Conservation (phyloP, 2,329 filamentous ascomycete species). For the Stachybotrys elegans region DNA sequence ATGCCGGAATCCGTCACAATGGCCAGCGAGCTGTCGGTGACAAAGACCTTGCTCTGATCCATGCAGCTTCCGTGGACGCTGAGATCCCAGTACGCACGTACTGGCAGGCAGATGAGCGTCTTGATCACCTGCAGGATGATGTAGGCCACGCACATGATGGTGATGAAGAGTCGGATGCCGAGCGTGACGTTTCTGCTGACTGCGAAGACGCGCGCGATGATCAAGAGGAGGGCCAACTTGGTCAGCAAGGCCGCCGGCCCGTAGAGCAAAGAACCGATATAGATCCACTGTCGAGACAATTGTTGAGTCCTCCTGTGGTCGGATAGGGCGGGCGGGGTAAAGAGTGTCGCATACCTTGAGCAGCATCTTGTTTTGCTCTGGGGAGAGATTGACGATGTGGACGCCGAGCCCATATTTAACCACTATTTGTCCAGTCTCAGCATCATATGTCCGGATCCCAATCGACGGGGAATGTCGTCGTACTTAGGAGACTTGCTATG, state of each 20-base stretch:
- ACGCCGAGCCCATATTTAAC: too few species aligned
- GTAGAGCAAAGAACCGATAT: conserved; percentile 21
- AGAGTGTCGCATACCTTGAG: too few species aligned
- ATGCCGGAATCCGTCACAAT: conserved; percentile 27
- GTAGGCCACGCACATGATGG: conserved; percentile 18
- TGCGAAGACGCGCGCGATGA: conserved; percentile 25
- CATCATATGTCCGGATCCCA: too few species aligned
- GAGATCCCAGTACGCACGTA: conserved; percentile 17
- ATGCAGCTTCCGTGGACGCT: conserved; percentile 19
- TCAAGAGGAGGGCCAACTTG: conserved; percentile 24
- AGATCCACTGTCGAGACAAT: conserved; percentile 19
- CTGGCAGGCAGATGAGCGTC: conserved; percentile 17
- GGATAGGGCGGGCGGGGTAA: too few species aligned
- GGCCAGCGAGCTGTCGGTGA: conserved; percentile 24
- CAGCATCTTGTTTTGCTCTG: too few species aligned
- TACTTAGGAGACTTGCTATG: too few species aligned
- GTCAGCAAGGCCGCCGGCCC: conserved; percentile 22
- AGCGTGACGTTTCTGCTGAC: conserved; percentile 15
- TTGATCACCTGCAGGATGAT: conserved; percentile 21
- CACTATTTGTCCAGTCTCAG: too few species aligned
- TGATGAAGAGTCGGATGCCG: conserved; percentile 22
- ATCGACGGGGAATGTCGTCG: too few species aligned
- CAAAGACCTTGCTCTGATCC: conserved; percentile 24
- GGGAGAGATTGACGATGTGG: too few species aligned
- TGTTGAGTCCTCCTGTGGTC: too few species aligned